Evolutionary conservation across 805 yeast genomes (phyloP), one percentile per base, ranked within the genome.

Genomic region (Monosporozyma unispora): DNA sequence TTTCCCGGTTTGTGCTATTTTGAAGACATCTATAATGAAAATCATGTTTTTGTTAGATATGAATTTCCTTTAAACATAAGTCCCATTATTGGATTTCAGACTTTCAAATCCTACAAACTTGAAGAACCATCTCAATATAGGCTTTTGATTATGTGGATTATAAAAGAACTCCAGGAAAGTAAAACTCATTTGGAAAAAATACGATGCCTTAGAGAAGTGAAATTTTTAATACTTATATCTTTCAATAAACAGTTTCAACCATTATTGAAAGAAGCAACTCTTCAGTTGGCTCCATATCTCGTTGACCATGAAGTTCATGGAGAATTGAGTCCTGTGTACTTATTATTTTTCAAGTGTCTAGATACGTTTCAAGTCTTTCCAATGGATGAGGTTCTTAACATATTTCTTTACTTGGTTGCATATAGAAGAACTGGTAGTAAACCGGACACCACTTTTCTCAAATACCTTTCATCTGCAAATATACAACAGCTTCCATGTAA

Each of bases 31-130:
- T 52, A 54, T 35, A 40, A 38, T 6, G 18, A 45, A n/a, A 37
- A 45, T 2, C 25, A 42, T 4, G 14, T 14, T 9, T 19, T 50
- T 0, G 11, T 31, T 1, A 52, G 52, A 12, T 60, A 55, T 27
- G 60, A 58, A 25, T 50, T 50, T 29, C 57, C 58, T 1, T 39
- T 59, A 14, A 49, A 51, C 37, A 56, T 62, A 12, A 43, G 52
- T 2, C 35, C 57, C 3, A 14, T 33, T 5, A 25, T 21, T 2
- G 57, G 56, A 11, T 1, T 56, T 3, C 37, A 39, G 25, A 28
- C 58, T 11, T 9, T 62, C 3, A 47, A 43, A 2, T 40, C 46
- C 9, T 40, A 42, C 22, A 33, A 45, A 45, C 21, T 21, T 22
- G 12, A 38, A 3, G 44, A 41, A 9, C 8, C 31, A 4, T 45